phyloP scores from a whole-genome alignment of 2,329 filamentous ascomycete species.

The Ilyonectria robusta region DNA sequence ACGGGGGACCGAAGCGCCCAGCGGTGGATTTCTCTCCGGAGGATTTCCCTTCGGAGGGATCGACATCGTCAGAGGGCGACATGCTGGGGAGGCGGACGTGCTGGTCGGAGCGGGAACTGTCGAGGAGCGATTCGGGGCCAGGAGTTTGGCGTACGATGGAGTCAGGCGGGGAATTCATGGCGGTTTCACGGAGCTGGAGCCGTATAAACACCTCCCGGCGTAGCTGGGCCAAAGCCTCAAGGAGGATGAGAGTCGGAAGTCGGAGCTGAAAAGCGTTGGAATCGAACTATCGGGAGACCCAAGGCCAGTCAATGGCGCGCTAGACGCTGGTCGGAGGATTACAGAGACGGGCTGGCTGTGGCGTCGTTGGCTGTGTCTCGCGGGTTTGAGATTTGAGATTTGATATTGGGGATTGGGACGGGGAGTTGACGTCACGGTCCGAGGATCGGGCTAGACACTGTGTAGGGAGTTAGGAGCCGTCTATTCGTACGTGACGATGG shows the following conservation, averaged over 20 bases:
- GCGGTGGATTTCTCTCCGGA: not conserved
- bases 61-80: constrained; percentile 9
- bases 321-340: constrained; percentile 25
- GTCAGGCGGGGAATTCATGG: constrained; percentile 46
- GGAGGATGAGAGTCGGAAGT: not conserved
- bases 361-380: not conserved
- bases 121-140: constrained; percentile 9
- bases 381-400: not conserved
- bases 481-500: not conserved
- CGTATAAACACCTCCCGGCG: not conserved
- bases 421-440: constrained; percentile 35
- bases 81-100: constrained; percentile 23
- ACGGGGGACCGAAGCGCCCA: constrained; percentile 41
- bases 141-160: constrained; percentile 35
- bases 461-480: constrained; percentile 2
- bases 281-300: constrained; percentile 14
- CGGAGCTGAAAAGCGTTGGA: constrained; percentile 1
- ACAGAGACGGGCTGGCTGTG: constrained; percentile 12
- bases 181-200: constrained; percentile 13
- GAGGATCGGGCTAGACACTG: constrained; percentile 20
- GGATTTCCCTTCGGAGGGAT: not conserved
- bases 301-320: constrained; percentile 17
- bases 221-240: constrained; percentile 26
- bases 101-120: not conserved
- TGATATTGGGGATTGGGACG: constrained; percentile 15